Base-by-base conservation (phyloP, 495 filamentous ascomycete species). In the Chaetomium fimeti region DNA sequence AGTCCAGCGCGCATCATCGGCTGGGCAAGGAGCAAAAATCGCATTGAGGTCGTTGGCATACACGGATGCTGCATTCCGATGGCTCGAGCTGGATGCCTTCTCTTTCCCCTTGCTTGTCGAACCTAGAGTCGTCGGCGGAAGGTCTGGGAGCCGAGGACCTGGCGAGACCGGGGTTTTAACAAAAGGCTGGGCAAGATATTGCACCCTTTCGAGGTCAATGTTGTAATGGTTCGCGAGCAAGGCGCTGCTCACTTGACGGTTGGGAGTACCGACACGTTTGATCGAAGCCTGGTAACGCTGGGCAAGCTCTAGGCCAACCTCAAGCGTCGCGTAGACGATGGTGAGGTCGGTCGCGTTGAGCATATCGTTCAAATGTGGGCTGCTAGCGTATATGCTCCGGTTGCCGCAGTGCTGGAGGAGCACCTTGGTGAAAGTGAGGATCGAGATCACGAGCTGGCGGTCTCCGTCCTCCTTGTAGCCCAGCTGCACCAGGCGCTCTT, bases 321-420 rank as follows among this genome's bases (percentile, higher is more conserved):
- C 85, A 25, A 99, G 85, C 2, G 90, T 87, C 20, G 82, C 80
- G 64, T 87, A 83, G 36, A 98, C 79, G 25, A 99, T 83, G 55
- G 85, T 84, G 28, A 92, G 80, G 48, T 89, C 91, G 3, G 92
- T 94, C 36, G 89, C 92, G 70, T 95, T 91, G 62, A 99, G 83
- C 42, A 99, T 82, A 69, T 91, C 88, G 67, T 91, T 91, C 40
- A 99, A 79, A 61, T 93, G 90, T 63, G 73, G 82, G 68, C 93
- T 97, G 78, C 95, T 98, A 62, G 85, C 88, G 72, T 99, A 99
- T 55, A 99, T 84, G 78, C 93, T 97, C 69, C 95, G 85, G 69
- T 99, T 99, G 61, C 94, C 95, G 79, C 95, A 98, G 72, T 94
- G 94, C 73, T 97, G 90, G 45, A 97, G 78, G 16, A 99, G 82